Percentiles rank a stretch among this genome's conserved stretches.
Evolutionary conservation across 2,329 filamentous ascomycete species (phyloP).

Genomic region (Diaporthe eres): DNA sequence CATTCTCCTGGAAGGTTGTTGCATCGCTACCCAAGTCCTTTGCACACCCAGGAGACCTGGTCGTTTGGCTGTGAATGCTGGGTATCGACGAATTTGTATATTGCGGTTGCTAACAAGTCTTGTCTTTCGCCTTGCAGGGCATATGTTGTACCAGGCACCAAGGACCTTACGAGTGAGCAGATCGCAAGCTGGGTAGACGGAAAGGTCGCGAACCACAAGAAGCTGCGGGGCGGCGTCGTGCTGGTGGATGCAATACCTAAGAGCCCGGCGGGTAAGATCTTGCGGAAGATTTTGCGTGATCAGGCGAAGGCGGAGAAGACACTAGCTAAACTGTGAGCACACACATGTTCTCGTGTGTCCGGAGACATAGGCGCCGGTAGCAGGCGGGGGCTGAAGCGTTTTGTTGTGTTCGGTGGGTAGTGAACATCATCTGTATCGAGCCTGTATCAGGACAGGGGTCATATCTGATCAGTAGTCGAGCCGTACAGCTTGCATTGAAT

Average conservation of each 20-base stretch:
- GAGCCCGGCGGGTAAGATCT: constrained; percentile 74
- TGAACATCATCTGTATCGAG: background rate
- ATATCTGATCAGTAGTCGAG: background rate
- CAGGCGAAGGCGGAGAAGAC: constrained; percentile 53
- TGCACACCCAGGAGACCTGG: background rate
- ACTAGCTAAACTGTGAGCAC: constrained; percentile 44
- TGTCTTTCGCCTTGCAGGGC: constrained; percentile 35
- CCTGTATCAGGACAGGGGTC: background rate
- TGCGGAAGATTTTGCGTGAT: constrained; percentile 69
- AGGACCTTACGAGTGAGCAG: constrained; percentile 42
- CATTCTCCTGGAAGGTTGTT: too few species aligned
- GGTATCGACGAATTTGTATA: background rate
- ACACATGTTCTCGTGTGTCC: background rate
- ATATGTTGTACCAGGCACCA: constrained; percentile 46
- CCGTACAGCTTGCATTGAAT: background rate
- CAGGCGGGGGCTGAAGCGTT: background rate
- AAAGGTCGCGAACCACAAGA: constrained; percentile 48
- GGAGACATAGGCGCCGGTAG: too few species aligned
- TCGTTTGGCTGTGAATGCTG: background rate
- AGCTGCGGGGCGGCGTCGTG: constrained; percentile 54
- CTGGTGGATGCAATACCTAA: constrained; percentile 73
- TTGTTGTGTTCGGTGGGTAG: background rate
- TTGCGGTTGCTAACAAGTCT: constrained; percentile 20
- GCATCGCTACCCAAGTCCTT: background rate
- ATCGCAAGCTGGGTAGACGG: constrained; percentile 47